Conservation (phyloP, 768 basidiomycete genomes). For the Pleurotus cornucopiae region DNA sequence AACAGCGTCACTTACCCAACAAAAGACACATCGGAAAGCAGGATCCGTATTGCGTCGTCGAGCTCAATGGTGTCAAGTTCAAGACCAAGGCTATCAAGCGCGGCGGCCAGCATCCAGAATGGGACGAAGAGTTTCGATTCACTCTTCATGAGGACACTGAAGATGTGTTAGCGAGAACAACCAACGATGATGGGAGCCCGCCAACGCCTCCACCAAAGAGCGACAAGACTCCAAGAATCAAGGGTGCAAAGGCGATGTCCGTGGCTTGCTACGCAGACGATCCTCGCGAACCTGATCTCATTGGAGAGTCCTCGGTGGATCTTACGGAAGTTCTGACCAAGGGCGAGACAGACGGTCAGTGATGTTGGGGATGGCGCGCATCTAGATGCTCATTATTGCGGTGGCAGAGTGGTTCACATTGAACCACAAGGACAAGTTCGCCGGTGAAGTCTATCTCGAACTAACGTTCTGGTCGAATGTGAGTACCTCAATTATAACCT, state of each 20-base stretch:
- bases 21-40: constrained; percentile 95
- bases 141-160: constrained; percentile 75
- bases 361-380: not conserved
- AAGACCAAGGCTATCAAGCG: constrained; percentile 93
- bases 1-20: constrained; percentile 82
- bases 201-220: constrained; percentile 72
- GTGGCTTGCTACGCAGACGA: constrained; percentile 94
- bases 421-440: constrained; percentile 86
- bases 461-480: constrained; percentile 97
- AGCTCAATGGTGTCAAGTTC: constrained; percentile 76
- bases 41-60: constrained; percentile 88
- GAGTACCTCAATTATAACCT: constrained; percentile 22
- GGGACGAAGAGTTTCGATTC: constrained; percentile 98
- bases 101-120: constrained; percentile 97
- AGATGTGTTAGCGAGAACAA: constrained; percentile 42
- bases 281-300: constrained; percentile 89
- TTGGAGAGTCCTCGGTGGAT: constrained; percentile 88
- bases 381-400: constrained; percentile 2
- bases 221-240: constrained; percentile 43
- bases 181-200: constrained; percentile 41
- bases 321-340: constrained; percentile 87
- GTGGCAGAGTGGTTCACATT: constrained; percentile 89
- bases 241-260: constrained; percentile 72
- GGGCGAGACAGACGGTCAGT: constrained; percentile 94
- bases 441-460: constrained; percentile 94